Percentiles rank a stretch among this genome's conserved stretches.
Evolutionary conservation across 1,284 basidiomycete genomes (phyloP).

Genomic region (Gymnopus androsaceus): DNA sequence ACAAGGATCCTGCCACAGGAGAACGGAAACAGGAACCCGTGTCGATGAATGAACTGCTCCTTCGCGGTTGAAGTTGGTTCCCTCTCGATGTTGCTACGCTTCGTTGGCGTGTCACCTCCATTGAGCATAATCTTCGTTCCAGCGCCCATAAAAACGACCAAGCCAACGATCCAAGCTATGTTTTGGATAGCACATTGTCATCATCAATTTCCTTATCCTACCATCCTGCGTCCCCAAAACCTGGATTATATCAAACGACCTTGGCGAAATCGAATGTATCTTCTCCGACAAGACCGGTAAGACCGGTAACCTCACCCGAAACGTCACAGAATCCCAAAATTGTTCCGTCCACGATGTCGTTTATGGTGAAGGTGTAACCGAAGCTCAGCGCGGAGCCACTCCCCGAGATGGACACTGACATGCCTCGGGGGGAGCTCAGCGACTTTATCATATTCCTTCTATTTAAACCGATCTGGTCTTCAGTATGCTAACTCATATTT

Average conservation of each 20-base stretch:
- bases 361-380: slow-evolving; percentile 94
- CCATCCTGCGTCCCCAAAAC: slow-evolving; percentile 91
- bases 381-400: slow-evolving; percentile 91
- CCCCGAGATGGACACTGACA: slow-evolving; percentile 73
- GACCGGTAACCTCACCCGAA: slow-evolving; percentile 91
- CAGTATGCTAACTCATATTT: too few species aligned
- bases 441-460: too few species aligned
- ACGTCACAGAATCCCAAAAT: slow-evolving; percentile 98
- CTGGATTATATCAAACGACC: slow-evolving; percentile 97
- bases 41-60: slow-evolving; percentile 90
- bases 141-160: slow-evolving; percentile 93
- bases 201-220: slow-evolving; percentile 90
- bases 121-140: slow-evolving; percentile 97
- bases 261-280: slow-evolving; percentile 97
- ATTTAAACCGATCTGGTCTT: too few species aligned
- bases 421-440: slow-evolving; percentile 67
- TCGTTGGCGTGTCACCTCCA: slow-evolving; percentile 92
- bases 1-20: slow-evolving; percentile 53
- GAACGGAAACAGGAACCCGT: slow-evolving; percentile 67
- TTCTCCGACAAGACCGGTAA: slow-evolving; percentile 99
- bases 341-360: slow-evolving; percentile 84
- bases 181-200: slow-evolving; percentile 97
- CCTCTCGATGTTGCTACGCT: slow-evolving; percentile 92
- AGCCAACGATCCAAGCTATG: slow-evolving; percentile 92
- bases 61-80: slow-evolving; percentile 93